Conservation (phyloP, 1,284 basidiomycete species). For the Taiwanofungus camphoratus region DNA sequence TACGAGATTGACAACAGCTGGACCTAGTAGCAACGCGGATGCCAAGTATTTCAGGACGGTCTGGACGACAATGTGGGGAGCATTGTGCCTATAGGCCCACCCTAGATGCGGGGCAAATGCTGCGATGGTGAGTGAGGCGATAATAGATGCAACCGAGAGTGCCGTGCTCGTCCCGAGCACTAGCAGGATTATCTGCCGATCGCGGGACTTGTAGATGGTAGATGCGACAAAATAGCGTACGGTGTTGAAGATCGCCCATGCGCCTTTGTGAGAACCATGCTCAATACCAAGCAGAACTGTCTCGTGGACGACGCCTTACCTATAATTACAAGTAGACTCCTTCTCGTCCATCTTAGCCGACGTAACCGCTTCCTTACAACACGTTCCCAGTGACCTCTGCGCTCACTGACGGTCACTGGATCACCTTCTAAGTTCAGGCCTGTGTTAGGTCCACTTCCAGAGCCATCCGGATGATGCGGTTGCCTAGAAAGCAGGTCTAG, state of each 20-base stretch:
- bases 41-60: constrained; percentile 36
- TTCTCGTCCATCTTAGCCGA: constrained; percentile 33
- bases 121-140: constrained; percentile 36
- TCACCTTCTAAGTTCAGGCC: constrained; percentile 39
- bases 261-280: constrained; percentile 32
- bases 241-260: constrained; percentile 55
- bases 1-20: constrained; percentile 48
- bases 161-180: constrained; percentile 56
- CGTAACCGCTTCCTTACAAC: constrained; percentile 35
- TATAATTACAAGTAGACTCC: constrained; percentile 39
- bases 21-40: constrained; percentile 42
- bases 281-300: not conserved
- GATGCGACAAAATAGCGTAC: constrained; percentile 60
- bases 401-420: constrained; percentile 34
- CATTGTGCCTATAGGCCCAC: constrained; percentile 21
- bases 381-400: constrained; percentile 33
- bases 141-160: constrained; percentile 50
- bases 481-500: constrained; percentile 43
- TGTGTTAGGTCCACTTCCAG: constrained; percentile 25
- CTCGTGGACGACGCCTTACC: constrained; percentile 34
- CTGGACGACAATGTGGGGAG: constrained; percentile 20
- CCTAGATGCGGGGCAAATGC: constrained; percentile 38
- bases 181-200: constrained; percentile 39
- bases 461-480: constrained; percentile 35
- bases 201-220: constrained; percentile 30